These are phyloP conservation scores for Saccharomyces uvarum DNA, from an alignment of 1,139 yeast species.

Conservation along the genomic window DNA sequence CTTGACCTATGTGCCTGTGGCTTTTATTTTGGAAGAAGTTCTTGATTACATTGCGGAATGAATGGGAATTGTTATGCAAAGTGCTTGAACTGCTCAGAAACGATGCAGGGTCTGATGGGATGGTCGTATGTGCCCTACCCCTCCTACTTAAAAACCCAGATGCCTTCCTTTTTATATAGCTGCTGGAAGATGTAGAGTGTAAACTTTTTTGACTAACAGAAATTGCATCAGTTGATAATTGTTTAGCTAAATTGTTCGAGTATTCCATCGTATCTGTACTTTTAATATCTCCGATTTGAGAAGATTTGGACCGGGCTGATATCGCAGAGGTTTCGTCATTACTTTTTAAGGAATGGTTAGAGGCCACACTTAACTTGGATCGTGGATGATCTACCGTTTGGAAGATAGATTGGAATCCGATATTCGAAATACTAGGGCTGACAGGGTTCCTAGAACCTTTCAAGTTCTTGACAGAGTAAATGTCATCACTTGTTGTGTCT, in stretches of 20 bases:
- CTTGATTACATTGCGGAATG: slow-evolving; percentile 7
- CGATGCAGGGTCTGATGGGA: not conserved
- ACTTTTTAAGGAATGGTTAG: not conserved
- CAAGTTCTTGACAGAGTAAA: not conserved
- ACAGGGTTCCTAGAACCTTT: not conserved
- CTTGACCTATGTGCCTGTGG: slow-evolving; percentile 15
- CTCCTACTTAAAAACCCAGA: not conserved
- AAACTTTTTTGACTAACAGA: not conserved
- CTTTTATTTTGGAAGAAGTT: slow-evolving; percentile 22
- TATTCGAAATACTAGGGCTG: slow-evolving; percentile 25
- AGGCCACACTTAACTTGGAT: slow-evolving; percentile 1
- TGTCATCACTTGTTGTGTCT: not conserved
- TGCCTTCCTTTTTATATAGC: not conserved
- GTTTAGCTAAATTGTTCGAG: not conserved
- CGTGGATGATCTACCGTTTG: slow-evolving; percentile 10
- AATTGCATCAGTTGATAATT: not conserved
- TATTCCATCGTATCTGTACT: not conserved
- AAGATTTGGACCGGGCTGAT: not conserved
- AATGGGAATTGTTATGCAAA: not conserved
- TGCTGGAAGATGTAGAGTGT: not conserved
- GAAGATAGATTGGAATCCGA: slow-evolving; percentile 32
- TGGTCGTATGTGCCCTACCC: not conserved
- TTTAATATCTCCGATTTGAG: not conserved
- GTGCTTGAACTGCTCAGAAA: not conserved
- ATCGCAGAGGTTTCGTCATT: not conserved